Conservation (phyloP, 441 rosid genomes). For the Geranium incanum region DNA sequence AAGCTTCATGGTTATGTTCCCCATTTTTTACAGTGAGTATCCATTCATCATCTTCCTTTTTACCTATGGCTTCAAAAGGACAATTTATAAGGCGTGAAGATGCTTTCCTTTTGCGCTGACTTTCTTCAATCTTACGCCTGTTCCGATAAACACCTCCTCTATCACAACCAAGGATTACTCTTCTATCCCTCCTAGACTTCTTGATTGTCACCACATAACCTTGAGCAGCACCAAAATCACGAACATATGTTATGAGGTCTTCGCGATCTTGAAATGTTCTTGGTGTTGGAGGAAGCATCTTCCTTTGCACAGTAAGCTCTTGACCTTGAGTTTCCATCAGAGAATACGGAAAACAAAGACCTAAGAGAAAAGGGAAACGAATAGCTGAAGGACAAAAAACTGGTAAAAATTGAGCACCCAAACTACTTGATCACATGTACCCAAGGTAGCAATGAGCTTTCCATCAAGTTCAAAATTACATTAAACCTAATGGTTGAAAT, state of each 20-base stretch:
- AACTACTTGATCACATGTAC: background rate
- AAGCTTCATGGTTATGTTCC: slow-evolving; percentile 53
- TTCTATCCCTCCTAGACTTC: slow-evolving; percentile 50
- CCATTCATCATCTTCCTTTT: slow-evolving; percentile 53
- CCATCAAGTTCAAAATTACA: background rate
- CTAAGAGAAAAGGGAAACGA: background rate
- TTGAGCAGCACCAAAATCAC: slow-evolving; percentile 45
- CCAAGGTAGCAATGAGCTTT: background rate
- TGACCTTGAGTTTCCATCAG: slow-evolving; percentile 28
- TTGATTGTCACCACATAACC: slow-evolving; percentile 64
- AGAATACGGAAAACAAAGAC: slow-evolving; percentile 7
- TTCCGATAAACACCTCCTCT: slow-evolving; percentile 59
- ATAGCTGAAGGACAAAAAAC: slow-evolving; percentile 5
- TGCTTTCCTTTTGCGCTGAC: slow-evolving; percentile 48
- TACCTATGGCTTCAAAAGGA: slow-evolving; percentile 58
- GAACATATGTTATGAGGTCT: slow-evolving; percentile 47
- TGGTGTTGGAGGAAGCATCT: slow-evolving; percentile 54
- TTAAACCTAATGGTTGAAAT: background rate
- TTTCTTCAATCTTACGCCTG: slow-evolving; percentile 46
- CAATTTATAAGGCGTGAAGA: slow-evolving; percentile 54
- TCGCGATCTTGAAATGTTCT: slow-evolving; percentile 48
- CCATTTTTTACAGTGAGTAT: slow-evolving; percentile 47
- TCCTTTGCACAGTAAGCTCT: slow-evolving; percentile 21
- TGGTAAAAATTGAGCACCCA: background rate
- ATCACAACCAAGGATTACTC: slow-evolving; percentile 61